Evolutionary conservation across 2,329 filamentous ascomycete species (phyloP).

Genomic region (Colletotrichum endophyticum): DNA sequence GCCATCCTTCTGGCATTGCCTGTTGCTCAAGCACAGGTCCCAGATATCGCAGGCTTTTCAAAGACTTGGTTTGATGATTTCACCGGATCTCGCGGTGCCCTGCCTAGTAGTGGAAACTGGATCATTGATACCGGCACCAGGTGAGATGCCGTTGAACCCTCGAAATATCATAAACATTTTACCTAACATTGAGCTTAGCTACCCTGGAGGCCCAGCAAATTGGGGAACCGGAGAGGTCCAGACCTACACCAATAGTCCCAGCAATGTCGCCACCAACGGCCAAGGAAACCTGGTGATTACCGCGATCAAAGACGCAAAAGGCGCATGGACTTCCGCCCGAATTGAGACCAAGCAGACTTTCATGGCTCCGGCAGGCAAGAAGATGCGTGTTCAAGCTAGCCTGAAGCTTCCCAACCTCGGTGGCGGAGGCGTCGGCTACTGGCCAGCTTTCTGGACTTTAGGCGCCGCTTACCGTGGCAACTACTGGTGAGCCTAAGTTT

Average conservation of each 20-base stretch:
- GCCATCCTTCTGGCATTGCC: neutral
- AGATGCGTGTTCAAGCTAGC: constrained; percentile 38
- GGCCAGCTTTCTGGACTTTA: constrained; percentile 53
- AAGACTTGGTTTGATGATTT: constrained; percentile 50
- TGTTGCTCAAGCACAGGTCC: neutral
- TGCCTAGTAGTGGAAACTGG: constrained; percentile 47
- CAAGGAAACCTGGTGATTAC: constrained; percentile 48
- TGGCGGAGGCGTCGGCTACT: constrained; percentile 37
- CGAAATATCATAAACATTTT: no score
- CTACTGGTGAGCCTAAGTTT: constrained; percentile 32
- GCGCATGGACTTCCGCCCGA: constrained; percentile 48
- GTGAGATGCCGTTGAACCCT: neutral
- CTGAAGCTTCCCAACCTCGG: constrained; percentile 34
- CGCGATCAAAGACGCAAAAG: constrained; percentile 41
- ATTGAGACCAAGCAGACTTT: constrained; percentile 44
- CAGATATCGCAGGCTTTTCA: constrained; percentile 32
- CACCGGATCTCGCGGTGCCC: constrained; percentile 34
- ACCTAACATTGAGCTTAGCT: constrained; percentile 23
- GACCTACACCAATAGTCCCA: constrained; percentile 44
- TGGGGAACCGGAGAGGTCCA: constrained; percentile 56
- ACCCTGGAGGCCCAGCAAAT: constrained; percentile 45
- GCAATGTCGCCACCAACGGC: constrained; percentile 54
- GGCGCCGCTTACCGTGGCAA: constrained; percentile 41
- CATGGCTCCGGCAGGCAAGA: constrained; percentile 34
- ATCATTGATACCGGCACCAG: constrained; percentile 43